phyloP scores from a whole-genome alignment of 805 yeast species.

The Saccharomycopsis fibuligera region DNA sequence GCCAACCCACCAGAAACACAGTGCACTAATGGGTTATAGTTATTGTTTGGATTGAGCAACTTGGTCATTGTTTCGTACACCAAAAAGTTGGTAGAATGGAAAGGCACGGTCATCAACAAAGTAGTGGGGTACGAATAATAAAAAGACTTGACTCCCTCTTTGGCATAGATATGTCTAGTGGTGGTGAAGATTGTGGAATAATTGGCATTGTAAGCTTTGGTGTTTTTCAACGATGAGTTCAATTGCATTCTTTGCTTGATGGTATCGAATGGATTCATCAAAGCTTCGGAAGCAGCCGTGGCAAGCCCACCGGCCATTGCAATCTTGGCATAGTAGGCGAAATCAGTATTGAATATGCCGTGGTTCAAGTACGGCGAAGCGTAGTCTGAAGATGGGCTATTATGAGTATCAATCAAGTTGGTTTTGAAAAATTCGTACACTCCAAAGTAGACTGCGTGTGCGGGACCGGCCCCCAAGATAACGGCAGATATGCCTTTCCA shows the following conservation, averaged over 20 bases:
- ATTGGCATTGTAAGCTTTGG: neutral
- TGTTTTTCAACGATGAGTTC: conserved; percentile 23
- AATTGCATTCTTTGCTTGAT: conserved; percentile 92
- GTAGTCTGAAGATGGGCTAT: conserved; percentile 35
- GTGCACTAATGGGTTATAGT: conserved; percentile 84
- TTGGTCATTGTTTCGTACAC: conserved; percentile 71
- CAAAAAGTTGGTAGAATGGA: conserved; percentile 89
- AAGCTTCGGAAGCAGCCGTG: conserved; percentile 83
- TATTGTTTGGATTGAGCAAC: conserved; percentile 65
- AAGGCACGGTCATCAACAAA: conserved; percentile 83
- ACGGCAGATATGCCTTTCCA: conserved; percentile 95
- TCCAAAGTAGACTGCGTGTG: conserved; percentile 92
- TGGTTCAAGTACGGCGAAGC: conserved; percentile 70
- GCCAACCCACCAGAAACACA: conserved; percentile 90
- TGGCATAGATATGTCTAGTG: conserved; percentile 43
- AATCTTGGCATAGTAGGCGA: conserved; percentile 74
- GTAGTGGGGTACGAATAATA: conserved; percentile 94
- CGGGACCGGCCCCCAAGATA: conserved; percentile 95
- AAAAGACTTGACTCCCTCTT: conserved; percentile 72
- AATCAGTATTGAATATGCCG: conserved; percentile 57
- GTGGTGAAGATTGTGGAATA: conserved; percentile 28
- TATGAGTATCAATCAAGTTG: conserved; percentile 30
- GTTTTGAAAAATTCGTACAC: conserved; percentile 72
- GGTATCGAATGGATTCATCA: conserved; percentile 97
- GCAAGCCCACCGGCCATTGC: conserved; percentile 90